Evolutionary conservation across 2,329 filamentous ascomycete genomes (phyloP).

Genomic region (Anisogramma anomala): DNA sequence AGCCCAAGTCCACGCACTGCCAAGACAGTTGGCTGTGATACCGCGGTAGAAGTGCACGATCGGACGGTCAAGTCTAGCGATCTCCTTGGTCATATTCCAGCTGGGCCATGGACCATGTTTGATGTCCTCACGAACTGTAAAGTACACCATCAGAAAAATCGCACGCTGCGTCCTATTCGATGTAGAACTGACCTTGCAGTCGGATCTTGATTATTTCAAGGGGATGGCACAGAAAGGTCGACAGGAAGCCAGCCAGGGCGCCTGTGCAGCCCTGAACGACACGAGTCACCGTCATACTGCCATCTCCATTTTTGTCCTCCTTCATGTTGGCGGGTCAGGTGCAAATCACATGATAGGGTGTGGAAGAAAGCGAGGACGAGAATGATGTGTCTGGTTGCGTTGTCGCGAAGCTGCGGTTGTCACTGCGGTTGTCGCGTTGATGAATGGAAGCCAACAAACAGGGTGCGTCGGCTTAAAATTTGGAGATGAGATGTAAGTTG

Average conservation of each 20-base stretch:
- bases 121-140: conserved; percentile 34
- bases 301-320: conserved; percentile 31
- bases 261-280: conserved; percentile 76
- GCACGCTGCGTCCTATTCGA: too few relatives aligned
- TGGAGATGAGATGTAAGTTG: not conserved
- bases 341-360: conserved; percentile 8
- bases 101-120: conserved; percentile 27
- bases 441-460: not conserved
- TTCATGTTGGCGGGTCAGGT: conserved; percentile 8
- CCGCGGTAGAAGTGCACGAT: conserved; percentile 74
- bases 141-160: not conserved
- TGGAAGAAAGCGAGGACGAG: not conserved
- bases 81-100: conserved; percentile 37
- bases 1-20: conserved; percentile 83
- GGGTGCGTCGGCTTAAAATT: not conserved
- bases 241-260: conserved; percentile 74
- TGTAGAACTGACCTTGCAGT: conserved; percentile 68
- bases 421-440: too few relatives aligned
- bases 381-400: not conserved
- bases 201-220: conserved; percentile 95
- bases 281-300: conserved; percentile 54
- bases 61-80: conserved; percentile 41
- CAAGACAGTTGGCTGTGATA: conserved; percentile 77
- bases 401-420: too few relatives aligned
- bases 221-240: conserved; percentile 80